A percentile compares a stretch with the other conserved stretches of the same genome.
Evolutionary conservation across 768 basidiomycete genomes (phyloP).

Genomic region (Suillus occidentalis): DNA sequence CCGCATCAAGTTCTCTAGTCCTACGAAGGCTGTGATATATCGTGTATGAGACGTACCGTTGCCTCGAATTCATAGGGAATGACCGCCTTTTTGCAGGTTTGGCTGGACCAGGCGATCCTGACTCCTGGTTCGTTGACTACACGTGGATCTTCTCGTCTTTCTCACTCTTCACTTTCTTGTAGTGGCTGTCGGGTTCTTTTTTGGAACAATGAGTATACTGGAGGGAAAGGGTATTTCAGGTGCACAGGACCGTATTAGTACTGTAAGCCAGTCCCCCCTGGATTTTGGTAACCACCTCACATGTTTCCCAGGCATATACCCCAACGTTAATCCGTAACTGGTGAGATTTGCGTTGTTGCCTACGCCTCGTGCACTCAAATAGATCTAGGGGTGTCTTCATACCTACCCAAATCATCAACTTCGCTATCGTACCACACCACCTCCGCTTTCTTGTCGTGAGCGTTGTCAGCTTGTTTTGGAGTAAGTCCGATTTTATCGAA

Average conservation of each 20-base stretch:
- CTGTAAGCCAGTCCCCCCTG: slow-evolving; percentile 22
- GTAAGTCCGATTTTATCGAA: slow-evolving; percentile 43
- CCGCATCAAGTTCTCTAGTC: slow-evolving; percentile 63
- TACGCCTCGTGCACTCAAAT: background rate
- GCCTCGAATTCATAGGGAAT: background rate
- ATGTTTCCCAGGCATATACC: slow-evolving; percentile 55
- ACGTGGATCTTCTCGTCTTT: background rate
- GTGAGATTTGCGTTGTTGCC: slow-evolving; percentile 33
- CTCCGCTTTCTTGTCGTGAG: slow-evolving; percentile 73
- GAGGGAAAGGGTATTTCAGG: slow-evolving; percentile 66
- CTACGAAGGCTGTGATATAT: slow-evolving; percentile 57
- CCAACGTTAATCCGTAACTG: slow-evolving; percentile 79
- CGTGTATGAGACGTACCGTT: slow-evolving; percentile 43
- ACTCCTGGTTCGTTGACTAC: slow-evolving; percentile 55
- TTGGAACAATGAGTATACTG: slow-evolving; percentile 75
- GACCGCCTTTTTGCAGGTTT: slow-evolving; percentile 50
- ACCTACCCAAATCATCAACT: slow-evolving; percentile 80
- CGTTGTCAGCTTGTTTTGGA: slow-evolving; percentile 81
- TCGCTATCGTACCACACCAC: slow-evolving; percentile 73
- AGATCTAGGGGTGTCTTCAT: slow-evolving; percentile 63
- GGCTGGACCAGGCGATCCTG: slow-evolving; percentile 76
- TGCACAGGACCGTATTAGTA: slow-evolving; percentile 48
- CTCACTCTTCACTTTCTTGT: slow-evolving; percentile 7
- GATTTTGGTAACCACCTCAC: background rate
- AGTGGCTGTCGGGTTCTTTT: slow-evolving; percentile 55